Evolutionary conservation across 257 asterid species (phyloP).

Genomic region (Henckelia pumila): DNA sequence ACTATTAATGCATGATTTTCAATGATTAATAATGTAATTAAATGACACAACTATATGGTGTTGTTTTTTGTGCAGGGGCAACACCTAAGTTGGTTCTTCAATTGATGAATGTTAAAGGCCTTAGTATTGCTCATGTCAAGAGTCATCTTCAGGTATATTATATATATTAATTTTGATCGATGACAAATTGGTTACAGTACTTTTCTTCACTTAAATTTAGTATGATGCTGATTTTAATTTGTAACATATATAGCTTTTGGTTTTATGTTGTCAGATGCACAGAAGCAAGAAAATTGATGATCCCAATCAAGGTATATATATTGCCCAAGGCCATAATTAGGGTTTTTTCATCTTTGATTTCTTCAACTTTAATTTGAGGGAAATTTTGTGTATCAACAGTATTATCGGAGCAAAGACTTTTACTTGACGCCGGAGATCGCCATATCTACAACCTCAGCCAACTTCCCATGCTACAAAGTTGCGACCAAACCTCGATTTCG

Average conservation of each 20-base stretch:
- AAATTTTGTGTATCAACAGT: slow-evolving; percentile 25
- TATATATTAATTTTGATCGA: too few species aligned
- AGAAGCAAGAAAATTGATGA: slow-evolving; percentile 95
- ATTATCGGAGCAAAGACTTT: slow-evolving; percentile 57
- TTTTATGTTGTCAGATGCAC: slow-evolving; percentile 57
- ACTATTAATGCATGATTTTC: slow-evolving; percentile 5
- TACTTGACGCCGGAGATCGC: slow-evolving; percentile 68
- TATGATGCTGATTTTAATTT: background rate
- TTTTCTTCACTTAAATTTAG: background rate
- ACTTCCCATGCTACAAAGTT: slow-evolving; percentile 71
- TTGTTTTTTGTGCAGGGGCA: slow-evolving; percentile 61
- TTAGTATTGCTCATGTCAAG: slow-evolving; percentile 96
- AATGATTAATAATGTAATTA: background rate
- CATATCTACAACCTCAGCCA: slow-evolving; percentile 73
- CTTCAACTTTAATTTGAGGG: background rate
- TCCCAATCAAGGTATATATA: slow-evolving; percentile 66
- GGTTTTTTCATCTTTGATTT: slow-evolving; percentile 15
- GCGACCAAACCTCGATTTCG: slow-evolving; percentile 48
- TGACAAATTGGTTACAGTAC: too few species aligned
- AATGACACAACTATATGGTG: background rate
- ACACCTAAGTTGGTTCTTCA: slow-evolving; percentile 96
- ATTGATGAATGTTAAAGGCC: slow-evolving; percentile 86
- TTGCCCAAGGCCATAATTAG: background rate
- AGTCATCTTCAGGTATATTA: slow-evolving; percentile 88
- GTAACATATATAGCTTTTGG: background rate